Evolutionary conservation across 768 basidiomycete genomes (phyloP).

Genomic region (Podaxis sp.): DNA sequence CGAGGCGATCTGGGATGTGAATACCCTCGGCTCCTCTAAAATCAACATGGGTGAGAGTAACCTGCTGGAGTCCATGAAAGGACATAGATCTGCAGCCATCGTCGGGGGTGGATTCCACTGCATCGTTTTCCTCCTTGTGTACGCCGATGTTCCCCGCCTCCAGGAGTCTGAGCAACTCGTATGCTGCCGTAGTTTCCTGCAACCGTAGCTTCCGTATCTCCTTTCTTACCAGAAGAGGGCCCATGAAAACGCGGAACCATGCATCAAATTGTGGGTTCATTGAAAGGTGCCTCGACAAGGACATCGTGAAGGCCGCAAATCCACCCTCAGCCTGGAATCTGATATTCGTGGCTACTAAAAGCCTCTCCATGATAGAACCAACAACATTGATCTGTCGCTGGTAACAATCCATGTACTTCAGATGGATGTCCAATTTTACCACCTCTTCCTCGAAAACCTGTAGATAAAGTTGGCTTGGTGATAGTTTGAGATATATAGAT

Average conservation of each 20-base stretch:
- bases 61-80: not conserved
- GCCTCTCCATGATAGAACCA: not conserved
- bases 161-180: constrained; percentile 1
- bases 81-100: not conserved
- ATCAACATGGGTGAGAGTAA: not conserved
- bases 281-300: not conserved
- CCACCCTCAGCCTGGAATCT: not conserved
- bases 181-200: not conserved
- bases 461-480: not conserved
- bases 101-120: not conserved
- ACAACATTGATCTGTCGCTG: not conserved
- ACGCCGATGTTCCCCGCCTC: not conserved
- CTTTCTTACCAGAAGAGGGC: not conserved
- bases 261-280: not conserved
- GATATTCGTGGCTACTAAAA: not conserved
- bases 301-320: constrained; percentile 4
- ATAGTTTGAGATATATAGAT: constrained; percentile 1
- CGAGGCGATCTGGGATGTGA: not conserved
- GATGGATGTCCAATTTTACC: constrained; percentile 1
- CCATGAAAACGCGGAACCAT: not conserved
- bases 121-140: not conserved
- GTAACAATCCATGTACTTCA: not conserved
- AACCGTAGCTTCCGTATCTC: not conserved
- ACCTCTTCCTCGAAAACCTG: constrained; percentile 10
- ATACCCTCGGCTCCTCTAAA: not conserved